Conservation (phyloP, 2,329 filamentous ascomycete species). For the Pleomassaria siparia region DNA sequence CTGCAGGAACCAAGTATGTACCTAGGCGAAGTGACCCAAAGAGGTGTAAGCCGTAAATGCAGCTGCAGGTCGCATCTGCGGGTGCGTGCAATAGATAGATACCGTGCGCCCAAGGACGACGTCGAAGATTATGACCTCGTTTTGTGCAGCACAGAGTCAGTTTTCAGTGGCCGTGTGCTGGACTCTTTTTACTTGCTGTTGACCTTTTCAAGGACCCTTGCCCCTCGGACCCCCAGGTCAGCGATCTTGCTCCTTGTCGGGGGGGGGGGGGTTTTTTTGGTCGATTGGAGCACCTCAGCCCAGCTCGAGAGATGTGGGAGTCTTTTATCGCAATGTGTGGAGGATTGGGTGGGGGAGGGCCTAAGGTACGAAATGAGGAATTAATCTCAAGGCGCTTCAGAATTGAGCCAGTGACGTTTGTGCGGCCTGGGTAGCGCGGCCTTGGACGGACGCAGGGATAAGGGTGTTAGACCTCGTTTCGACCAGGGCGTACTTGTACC, state of each 20-base stretch:
- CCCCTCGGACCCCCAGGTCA: constrained; percentile 28
- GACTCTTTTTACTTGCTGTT: too few species aligned
- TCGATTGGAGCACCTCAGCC: too few species aligned
- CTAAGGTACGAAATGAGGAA: constrained; percentile 28
- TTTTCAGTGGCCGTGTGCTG: too few species aligned
- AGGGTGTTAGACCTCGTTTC: background rate
- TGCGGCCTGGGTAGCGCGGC: constrained; percentile 20
- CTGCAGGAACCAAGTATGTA: too few species aligned
- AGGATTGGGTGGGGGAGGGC: too few species aligned
- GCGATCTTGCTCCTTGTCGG: too few species aligned
- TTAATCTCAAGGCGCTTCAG: constrained; percentile 24
- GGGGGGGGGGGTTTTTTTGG: too few species aligned
- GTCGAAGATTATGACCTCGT: constrained; percentile 8
- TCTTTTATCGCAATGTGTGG: constrained; percentile 31
- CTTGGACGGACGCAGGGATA: constrained; percentile 22
- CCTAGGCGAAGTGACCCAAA: constrained; percentile 15
- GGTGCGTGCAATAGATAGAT: constrained; percentile 24
- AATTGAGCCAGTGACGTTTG: constrained; percentile 34
- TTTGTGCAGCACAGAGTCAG: too few species aligned
- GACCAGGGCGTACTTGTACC: too few species aligned
- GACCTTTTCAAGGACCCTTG: constrained; percentile 23
- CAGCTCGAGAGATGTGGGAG: too few species aligned
- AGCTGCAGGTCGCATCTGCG: constrained; percentile 38
- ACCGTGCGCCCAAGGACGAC: too few species aligned
- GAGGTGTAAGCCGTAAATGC: constrained; percentile 30